These are phyloP conservation scores for Hansenula lynferdii DNA, from an alignment of 1,139 yeast species.

Conservation along the genomic window DNA sequence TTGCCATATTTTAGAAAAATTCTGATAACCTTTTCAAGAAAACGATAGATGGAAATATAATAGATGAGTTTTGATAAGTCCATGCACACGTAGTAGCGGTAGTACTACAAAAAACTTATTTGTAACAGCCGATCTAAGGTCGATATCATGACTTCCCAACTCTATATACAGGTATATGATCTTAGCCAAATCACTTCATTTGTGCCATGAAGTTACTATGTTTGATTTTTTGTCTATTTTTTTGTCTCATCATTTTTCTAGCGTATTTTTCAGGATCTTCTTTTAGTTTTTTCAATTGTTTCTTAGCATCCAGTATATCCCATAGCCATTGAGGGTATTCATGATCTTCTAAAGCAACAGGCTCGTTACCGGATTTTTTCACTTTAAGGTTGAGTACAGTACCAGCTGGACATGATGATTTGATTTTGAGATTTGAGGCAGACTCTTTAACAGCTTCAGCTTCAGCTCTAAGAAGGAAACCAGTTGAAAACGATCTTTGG, in stretches of 20 bases:
- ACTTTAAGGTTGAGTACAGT: constrained; percentile 75
- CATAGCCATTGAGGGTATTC: constrained; percentile 97
- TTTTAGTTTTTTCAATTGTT: constrained; percentile 47
- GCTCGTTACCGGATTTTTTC: constrained; percentile 76
- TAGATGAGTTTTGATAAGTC: no score
- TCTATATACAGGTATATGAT: no score
- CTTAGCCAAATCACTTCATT: constrained; percentile 26
- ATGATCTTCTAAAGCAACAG: constrained; percentile 81
- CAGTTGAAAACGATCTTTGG: constrained; percentile 16
- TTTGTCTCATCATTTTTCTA: constrained; percentile 60
- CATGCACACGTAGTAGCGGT: no score
- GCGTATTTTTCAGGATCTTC: constrained; percentile 64
- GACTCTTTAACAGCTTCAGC: constrained; percentile 8
- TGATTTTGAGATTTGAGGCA: constrained; percentile 15
- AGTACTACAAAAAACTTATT: no score
- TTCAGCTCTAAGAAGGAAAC: constrained; percentile 8
- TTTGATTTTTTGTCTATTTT: constrained; percentile 68
- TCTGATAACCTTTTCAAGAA: no score
- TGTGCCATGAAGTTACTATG: constrained; percentile 68
- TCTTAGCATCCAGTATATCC: constrained; percentile 69
- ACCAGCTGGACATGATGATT: constrained; percentile 63
- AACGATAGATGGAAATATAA: no score
- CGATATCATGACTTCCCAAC: no score
- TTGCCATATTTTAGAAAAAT: no score
- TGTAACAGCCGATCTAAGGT: no score